Evolutionary conservation across 495 filamentous ascomycete genomes (phyloP).

Genomic region (Parathielavia hyrcaniae): DNA sequence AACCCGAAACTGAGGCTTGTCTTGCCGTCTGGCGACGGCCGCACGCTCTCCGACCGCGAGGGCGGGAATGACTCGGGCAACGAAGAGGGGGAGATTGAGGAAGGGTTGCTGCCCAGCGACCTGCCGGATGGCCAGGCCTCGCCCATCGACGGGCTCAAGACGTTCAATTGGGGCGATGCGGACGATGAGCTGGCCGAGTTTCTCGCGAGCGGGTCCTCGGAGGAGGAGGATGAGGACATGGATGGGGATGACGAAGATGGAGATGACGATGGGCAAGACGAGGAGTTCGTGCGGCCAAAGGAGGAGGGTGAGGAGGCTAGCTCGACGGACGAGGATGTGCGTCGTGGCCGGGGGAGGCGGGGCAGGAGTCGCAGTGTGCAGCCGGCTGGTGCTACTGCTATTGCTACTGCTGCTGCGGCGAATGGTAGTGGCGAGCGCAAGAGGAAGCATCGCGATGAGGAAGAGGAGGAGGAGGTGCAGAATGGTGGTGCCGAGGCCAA

Average conservation of each 20-base stretch:
- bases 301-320: not conserved
- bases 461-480: slow-evolving; percentile 33
- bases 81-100: slow-evolving; percentile 40
- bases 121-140: slow-evolving; percentile 43
- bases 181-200: slow-evolving; percentile 77
- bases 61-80: slow-evolving; percentile 46
- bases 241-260: slow-evolving; percentile 33
- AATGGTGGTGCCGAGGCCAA: slow-evolving; percentile 9
- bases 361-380: not conserved
- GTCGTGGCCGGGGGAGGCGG: not conserved
- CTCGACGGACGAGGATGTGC: not conserved
- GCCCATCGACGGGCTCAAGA: slow-evolving; percentile 48
- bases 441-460: slow-evolving; percentile 26
- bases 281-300: not conserved
- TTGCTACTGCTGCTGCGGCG: not conserved
- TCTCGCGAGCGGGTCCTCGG: slow-evolving; percentile 38
- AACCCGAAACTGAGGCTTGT: slow-evolving; percentile 22
- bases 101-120: slow-evolving; percentile 41
- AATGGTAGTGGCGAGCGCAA: not conserved
- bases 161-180: slow-evolving; percentile 55
- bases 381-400: not conserved
- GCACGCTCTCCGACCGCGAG: slow-evolving; percentile 29
- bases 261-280: slow-evolving; percentile 25
- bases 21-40: slow-evolving; percentile 12
- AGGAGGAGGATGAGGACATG: slow-evolving; percentile 31